Percentiles rank a stretch among this genome's conserved stretches.
Evolutionary conservation across 192 early-diverging fungal species (phyloP).

Genomic region (Glomus cerebriforme): DNA sequence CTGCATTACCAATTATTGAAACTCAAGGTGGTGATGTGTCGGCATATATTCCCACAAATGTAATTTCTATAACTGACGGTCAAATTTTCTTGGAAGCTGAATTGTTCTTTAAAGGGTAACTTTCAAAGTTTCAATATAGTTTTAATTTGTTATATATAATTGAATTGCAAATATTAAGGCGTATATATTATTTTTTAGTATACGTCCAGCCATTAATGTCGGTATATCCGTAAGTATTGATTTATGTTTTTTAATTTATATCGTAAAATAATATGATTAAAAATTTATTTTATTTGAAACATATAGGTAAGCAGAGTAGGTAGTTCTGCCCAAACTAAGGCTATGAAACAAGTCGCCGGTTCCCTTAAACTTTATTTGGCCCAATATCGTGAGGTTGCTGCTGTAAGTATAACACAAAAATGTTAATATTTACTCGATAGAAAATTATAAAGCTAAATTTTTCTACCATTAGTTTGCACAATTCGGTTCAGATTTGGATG

Average conservation of each 20-base stretch:
- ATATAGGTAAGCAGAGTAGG: slow-evolving; percentile 86
- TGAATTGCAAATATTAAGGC: neutral
- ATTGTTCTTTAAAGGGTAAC: slow-evolving; percentile 95
- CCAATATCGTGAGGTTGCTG: slow-evolving; percentile 99
- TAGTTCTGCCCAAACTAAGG: slow-evolving; percentile 99
- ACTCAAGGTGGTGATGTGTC: slow-evolving; percentile 99
- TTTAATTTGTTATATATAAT: neutral
- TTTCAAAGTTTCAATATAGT: neutral
- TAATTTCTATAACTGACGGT: slow-evolving; percentile 99
- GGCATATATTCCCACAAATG: slow-evolving; percentile 99
- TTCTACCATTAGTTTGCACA: slow-evolving; percentile 74
- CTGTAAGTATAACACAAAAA: slow-evolving; percentile 38
- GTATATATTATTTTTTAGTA: slow-evolving; percentile 44
- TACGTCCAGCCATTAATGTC: slow-evolving; percentile 99
- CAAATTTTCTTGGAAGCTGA: slow-evolving; percentile 99
- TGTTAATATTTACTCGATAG: neutral
- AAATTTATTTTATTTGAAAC: neutral
- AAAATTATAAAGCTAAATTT: neutral
- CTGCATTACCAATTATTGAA: slow-evolving; percentile 98
- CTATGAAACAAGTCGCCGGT: slow-evolving; percentile 99
- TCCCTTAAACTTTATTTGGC: slow-evolving; percentile 99
- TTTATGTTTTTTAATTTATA: neutral
- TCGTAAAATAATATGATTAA: neutral
- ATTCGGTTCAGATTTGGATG: slow-evolving; percentile 99
- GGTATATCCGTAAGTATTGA: slow-evolving; percentile 88